These are phyloP conservation scores for Paracoccidioides brasiliensis DNA, from an alignment of 2,329 filamentous ascomycete species.

Conservation along the genomic window DNA sequence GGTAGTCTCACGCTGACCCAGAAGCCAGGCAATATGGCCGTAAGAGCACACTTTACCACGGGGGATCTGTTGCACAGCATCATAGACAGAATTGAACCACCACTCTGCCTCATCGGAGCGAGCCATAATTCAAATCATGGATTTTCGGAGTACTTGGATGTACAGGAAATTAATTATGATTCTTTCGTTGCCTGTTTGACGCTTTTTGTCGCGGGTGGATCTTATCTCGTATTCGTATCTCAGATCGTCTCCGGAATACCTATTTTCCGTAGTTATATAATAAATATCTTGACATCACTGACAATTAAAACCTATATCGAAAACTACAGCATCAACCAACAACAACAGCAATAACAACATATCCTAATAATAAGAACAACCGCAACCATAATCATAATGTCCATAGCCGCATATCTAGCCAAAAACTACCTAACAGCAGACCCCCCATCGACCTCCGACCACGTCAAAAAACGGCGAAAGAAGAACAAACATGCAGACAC, in stretches of 20 bases:
- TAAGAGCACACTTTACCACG: conserved; percentile 75
- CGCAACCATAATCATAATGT: conserved; percentile 11
- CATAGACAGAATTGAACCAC: conserved; percentile 56
- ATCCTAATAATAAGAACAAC: neutral
- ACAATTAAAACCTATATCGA: too few species aligned
- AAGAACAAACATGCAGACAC: conserved; percentile 42
- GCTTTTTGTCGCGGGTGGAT: too few species aligned
- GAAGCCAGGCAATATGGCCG: conserved; percentile 52
- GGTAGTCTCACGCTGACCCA: conserved; percentile 44
- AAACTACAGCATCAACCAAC: neutral
- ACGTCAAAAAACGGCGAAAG: conserved; percentile 46
- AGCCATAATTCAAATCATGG: conserved; percentile 22
- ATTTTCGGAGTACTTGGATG: neutral
- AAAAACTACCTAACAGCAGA: conserved; percentile 76
- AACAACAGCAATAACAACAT: neutral
- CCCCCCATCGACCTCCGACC: conserved; percentile 24
- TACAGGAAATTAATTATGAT: too few species aligned
- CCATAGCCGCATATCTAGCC: conserved; percentile 73
- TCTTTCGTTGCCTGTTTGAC: too few species aligned
- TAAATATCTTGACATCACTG: neutral
- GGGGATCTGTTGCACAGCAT: conserved; percentile 75
- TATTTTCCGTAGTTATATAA: too few species aligned
- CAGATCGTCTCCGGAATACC: too few species aligned
- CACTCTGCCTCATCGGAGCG: conserved; percentile 36
- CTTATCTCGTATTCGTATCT: too few species aligned